These are phyloP conservation scores for Fraxinus quadrangulata DNA, from an alignment of 257 asterid species.

Conservation along the genomic window DNA sequence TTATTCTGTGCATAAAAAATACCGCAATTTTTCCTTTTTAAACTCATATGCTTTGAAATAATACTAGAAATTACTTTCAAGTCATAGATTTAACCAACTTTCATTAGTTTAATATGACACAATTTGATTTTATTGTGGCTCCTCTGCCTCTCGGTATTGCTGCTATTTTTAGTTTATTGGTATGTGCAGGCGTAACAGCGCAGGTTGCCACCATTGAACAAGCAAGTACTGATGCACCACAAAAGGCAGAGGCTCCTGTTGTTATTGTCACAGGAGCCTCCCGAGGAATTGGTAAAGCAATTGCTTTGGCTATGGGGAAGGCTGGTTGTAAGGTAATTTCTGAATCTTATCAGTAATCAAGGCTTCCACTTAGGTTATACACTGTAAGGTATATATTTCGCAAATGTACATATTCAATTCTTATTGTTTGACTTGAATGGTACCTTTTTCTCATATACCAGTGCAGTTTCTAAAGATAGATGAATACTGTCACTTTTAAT, in stretches of 20 bases:
- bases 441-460: neutral
- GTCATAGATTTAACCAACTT: neutral
- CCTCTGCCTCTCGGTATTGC: neutral
- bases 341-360: neutral
- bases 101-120: neutral
- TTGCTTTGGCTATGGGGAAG: constrained; percentile 87
- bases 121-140: neutral
- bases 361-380: neutral
- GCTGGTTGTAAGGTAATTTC: constrained; percentile 89
- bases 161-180: neutral
- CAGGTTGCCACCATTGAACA: constrained; percentile 66
- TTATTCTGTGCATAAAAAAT: neutral
- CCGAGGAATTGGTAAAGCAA: constrained; percentile 92
- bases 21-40: neutral
- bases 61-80: neutral
- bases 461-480: neutral
- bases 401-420: neutral
- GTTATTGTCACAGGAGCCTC: constrained; percentile 94
- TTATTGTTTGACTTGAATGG: neutral
- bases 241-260: constrained; percentile 76
- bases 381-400: neutral
- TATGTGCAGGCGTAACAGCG: constrained; percentile 61
- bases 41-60: neutral
- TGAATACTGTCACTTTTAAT: neutral
- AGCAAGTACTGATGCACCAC: constrained; percentile 45